phyloP scores from a whole-genome alignment of 768 basidiomycete genomes.

The Solioccasus polychromus region DNA sequence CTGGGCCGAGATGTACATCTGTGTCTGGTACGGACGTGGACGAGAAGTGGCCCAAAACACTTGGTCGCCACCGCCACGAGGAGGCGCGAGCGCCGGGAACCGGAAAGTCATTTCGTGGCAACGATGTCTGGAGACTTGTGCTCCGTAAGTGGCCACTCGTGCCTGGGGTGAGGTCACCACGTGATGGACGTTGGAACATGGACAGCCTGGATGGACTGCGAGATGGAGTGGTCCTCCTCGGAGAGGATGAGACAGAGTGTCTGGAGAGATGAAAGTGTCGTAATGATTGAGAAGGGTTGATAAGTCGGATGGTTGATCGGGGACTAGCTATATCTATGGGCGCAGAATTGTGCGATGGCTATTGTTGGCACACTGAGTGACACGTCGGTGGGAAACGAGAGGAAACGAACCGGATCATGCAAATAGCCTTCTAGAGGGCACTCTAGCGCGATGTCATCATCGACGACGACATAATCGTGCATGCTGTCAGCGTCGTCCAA shows the following conservation, averaged over 20 bases:
- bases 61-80: slow-evolving; percentile 58
- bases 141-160: slow-evolving; percentile 43
- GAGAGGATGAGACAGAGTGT: slow-evolving; percentile 40
- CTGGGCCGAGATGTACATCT: slow-evolving; percentile 41
- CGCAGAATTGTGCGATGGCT: slow-evolving; percentile 23
- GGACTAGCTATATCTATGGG: slow-evolving; percentile 26
- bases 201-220: slow-evolving; percentile 40
- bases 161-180: slow-evolving; percentile 25
- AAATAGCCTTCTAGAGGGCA: slow-evolving; percentile 17
- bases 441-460: slow-evolving; percentile 29
- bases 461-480: slow-evolving; percentile 43
- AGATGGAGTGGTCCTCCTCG: slow-evolving; percentile 32
- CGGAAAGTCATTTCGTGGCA: slow-evolving; percentile 17
- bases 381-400: slow-evolving; percentile 18
- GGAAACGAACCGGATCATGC: slow-evolving; percentile 27
- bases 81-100: slow-evolving; percentile 13
- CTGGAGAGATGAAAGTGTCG: slow-evolving; percentile 44
- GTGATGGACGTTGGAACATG: slow-evolving; percentile 39
- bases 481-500: slow-evolving; percentile 34
- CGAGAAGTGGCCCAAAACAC: slow-evolving; percentile 62
- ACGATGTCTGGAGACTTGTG: slow-evolving; percentile 47
- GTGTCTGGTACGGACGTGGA: slow-evolving; percentile 45
- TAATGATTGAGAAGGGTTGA: slow-evolving; percentile 38
- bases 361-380: slow-evolving; percentile 17
- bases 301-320: slow-evolving; percentile 34